phyloP scores from a whole-genome alignment of 768 basidiomycete genomes.

The Auriscalpium orientale region DNA sequence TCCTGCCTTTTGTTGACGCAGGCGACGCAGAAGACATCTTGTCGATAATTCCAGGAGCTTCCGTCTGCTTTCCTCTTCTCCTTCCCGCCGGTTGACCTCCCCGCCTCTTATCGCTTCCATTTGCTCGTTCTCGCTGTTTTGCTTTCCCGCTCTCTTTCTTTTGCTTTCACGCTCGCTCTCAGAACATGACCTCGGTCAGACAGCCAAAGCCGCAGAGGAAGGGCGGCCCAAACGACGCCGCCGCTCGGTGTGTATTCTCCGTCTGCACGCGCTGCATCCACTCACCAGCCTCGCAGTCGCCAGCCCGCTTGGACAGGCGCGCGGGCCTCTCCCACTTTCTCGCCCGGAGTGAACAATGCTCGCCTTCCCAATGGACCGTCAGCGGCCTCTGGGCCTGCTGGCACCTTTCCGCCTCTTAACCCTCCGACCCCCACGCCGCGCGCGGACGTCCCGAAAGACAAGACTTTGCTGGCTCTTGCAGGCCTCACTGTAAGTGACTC shows the following conservation, averaged over 20 bases:
- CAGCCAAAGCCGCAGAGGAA: constrained; percentile 59
- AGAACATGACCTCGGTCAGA: constrained; percentile 27
- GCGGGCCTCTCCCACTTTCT: constrained; percentile 66
- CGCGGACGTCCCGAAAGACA: constrained; percentile 45
- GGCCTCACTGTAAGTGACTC: constrained; percentile 58
- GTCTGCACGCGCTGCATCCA: constrained; percentile 11
- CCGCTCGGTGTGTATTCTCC: constrained; percentile 38
- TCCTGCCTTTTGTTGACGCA: background rate
- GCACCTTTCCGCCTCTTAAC: constrained; percentile 36
- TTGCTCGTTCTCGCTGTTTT: constrained; percentile 26
- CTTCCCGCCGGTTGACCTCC: constrained; percentile 5
- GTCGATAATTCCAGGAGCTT: background rate
- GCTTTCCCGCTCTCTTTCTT: constrained; percentile 20
- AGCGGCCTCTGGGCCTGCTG: constrained; percentile 23
- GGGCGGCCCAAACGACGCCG: constrained; percentile 41
- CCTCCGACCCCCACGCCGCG: constrained; percentile 23
- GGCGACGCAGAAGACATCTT: background rate
- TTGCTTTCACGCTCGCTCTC: constrained; percentile 21
- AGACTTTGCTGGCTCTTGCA: constrained; percentile 54
- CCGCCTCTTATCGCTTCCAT: constrained; percentile 15
- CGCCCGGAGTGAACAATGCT: constrained; percentile 35
- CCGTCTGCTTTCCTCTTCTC: constrained; percentile 5
- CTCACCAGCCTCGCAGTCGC: constrained; percentile 22
- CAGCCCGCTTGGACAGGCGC: constrained; percentile 58
- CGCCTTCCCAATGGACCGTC: constrained; percentile 32